Evolutionary conservation across 805 yeast genomes (phyloP).

Genomic region (Kodamaea sagamina): DNA sequence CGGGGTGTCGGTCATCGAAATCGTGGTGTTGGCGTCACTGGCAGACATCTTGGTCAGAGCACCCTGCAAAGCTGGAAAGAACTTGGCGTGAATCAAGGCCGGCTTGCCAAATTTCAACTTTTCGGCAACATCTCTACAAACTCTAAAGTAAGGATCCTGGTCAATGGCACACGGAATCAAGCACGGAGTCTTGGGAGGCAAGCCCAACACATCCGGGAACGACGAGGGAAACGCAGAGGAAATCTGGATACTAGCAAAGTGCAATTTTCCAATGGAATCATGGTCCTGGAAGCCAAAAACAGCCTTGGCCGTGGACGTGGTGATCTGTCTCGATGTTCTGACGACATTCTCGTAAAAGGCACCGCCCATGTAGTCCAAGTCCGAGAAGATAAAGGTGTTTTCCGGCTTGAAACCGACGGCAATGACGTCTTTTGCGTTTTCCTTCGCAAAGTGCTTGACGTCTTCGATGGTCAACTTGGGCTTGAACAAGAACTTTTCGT

Average conservation of each 20-base stretch:
- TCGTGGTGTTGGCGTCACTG: slow-evolving; percentile 84
- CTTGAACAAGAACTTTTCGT: slow-evolving; percentile 94
- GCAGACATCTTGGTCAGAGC: slow-evolving; percentile 97
- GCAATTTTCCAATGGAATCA: slow-evolving; percentile 91
- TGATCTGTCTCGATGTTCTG: slow-evolving; percentile 88
- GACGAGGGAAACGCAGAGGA: slow-evolving; percentile 95
- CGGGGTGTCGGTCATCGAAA: slow-evolving; percentile 93
- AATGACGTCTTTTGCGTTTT: slow-evolving; percentile 89
- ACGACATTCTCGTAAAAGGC: slow-evolving; percentile 93
- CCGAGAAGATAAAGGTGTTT: slow-evolving; percentile 94
- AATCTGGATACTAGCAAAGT: slow-evolving; percentile 94
- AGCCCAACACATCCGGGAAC: slow-evolving; percentile 88
- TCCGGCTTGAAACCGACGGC: slow-evolving; percentile 93
- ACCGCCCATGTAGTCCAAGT: slow-evolving; percentile 89
- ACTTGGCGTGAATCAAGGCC: slow-evolving; percentile 86
- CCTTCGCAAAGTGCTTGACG: slow-evolving; percentile 74
- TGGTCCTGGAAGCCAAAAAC: slow-evolving; percentile 95
- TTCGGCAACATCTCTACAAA: slow-evolving; percentile 95
- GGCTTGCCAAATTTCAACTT: slow-evolving; percentile 90
- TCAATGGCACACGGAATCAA: slow-evolving; percentile 98
- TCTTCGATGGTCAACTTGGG: slow-evolving; percentile 86
- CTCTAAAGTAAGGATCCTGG: slow-evolving; percentile 97
- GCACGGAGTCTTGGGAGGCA: slow-evolving; percentile 89
- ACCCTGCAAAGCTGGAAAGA: slow-evolving; percentile 98
- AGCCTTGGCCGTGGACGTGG: slow-evolving; percentile 95